Evolutionary conservation across 176 grass and related monocot species (phyloP), one percentile per base, ranked within the genome.

Genomic region (Musa itinerans): DNA sequence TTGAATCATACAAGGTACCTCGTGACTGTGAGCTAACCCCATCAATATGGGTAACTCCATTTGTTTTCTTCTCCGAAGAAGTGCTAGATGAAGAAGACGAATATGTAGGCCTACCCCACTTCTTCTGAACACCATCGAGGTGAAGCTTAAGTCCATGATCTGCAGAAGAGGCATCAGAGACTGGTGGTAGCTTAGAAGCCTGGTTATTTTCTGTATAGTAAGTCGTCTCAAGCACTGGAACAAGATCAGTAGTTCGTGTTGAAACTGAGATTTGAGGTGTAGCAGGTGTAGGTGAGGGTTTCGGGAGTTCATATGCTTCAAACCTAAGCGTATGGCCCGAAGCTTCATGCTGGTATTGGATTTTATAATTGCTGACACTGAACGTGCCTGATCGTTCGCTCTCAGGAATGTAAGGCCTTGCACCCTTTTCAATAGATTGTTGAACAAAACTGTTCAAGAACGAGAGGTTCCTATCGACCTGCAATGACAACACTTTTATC

Each of bases 301-400:
- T 99, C 57, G 95, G 96, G 81, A 95, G 81, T 85, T 99, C 96
- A 72, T 99, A 99, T 76, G 96, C 96, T 76, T 95, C 89, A 49
- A 99, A 99, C 77, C 87, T 90, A 74, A 99, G 96, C 70, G 91
- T 62, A 71, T 99, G 90, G 3, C 91, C 70, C 69, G 86, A 87
- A 71, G 88, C 59, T 62, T 99, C 96, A 63, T 88, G 86, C 55
- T 88, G 91, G 69, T 95, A 88, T 78, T 92, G 96, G 61, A 81
- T 84, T 69, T 68, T 91, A 78, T 85, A 84, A 50, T 50, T 89
- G 58, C 83, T 82, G 63, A 84, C 84, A 76, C 76, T 88, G 51
- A 76, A 54, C 34, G 84, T 88, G n/a, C 96, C 87, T 19, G 77
- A 86, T 59, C 91, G 86, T 59, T 95, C 89, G 1, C 77, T 89